Base-by-base conservation (phyloP, 2,329 filamentous ascomycete genomes). In the Trichoderma sp. region DNA sequence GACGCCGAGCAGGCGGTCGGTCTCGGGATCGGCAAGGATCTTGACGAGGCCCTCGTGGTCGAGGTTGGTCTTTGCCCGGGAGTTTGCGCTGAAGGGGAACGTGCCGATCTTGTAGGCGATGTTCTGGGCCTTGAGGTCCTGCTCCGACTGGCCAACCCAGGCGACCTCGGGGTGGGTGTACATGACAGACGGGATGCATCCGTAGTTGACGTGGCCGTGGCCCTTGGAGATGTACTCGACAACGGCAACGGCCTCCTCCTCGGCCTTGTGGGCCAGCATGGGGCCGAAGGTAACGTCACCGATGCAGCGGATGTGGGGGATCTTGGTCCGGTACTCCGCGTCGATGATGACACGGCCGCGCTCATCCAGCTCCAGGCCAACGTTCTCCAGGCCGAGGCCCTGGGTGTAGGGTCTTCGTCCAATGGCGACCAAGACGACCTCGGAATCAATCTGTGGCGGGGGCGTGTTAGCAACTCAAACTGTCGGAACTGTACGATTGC, bases 181-280 rank as follows among this genome's bases (percentile, higher is more conserved):
- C 95, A 99, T 99, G 83, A 99, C 95, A 37, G 92, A 95, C 72
- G 95, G 95, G 78, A 99, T 99, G 80, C 91, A 92, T 76, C 89
- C 92, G 84, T 99, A 99, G 90, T 99, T 99, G 83, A 99, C 95
- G 82, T 99, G 95, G 68, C 95, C 95, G 81, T 96, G 91, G 72
- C 93, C 93, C 86, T 98, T 98, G 84, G 92, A 94, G 82, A 99
- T 95, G 86, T 93, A 98, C 83, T 99, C 95, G 71, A 98, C 86
- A 68, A 90, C 94, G 35, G 95, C 95, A 71, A 98, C 94, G 69
- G 88, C 95, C 83, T 99, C 95, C 83, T 99, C 95, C 83, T 99
- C 95, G 61, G 95, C 95, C 88, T 99, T 99, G 88, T 99, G 95
- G 65, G 95, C 95, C 76, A 99, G 90, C 95, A 99, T 99, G 77